These are phyloP conservation scores for Rhizopus microsporus DNA, from an alignment of 371 early-diverging fungal species.

Conservation along the genomic window DNA sequence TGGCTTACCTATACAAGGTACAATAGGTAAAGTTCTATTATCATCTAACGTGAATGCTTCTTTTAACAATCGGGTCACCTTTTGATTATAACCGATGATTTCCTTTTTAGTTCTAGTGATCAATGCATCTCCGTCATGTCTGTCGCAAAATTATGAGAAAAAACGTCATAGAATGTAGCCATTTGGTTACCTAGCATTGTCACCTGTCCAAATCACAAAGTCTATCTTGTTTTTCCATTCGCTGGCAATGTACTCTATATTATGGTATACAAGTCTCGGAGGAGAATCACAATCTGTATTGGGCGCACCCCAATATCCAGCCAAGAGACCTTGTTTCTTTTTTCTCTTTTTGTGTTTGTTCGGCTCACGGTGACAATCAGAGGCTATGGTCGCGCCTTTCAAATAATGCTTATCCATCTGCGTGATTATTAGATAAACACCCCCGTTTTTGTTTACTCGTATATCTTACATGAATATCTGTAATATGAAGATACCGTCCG, in stretches of 20 bases:
- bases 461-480: conserved; percentile 63
- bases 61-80: conserved; percentile 20
- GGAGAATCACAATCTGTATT: conserved; percentile 71
- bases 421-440: background rate
- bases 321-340: conserved; percentile 20
- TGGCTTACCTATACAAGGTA: conserved; percentile 47
- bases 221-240: conserved; percentile 59
- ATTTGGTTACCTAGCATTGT: conserved; percentile 62
- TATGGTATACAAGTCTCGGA: conserved; percentile 57
- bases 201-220: conserved; percentile 80
- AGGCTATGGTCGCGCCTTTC: conserved; percentile 51
- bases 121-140: conserved; percentile 71
- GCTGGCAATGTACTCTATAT: conserved; percentile 57
- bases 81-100: conserved; percentile 55
- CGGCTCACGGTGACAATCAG: conserved; percentile 58
- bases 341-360: conserved; percentile 26
- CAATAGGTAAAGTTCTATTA: conserved; percentile 41
- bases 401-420: conserved; percentile 57
- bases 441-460: background rate
- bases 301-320: conserved; percentile 64
- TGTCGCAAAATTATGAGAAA: conserved; percentile 14
- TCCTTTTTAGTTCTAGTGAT: conserved; percentile 63
- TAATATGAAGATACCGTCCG: conserved; percentile 69
- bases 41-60: conserved; percentile 22
- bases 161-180: background rate